Conservation (phyloP, 2,329 filamentous ascomycete species). For the Thermomyces lanuginosus region DNA sequence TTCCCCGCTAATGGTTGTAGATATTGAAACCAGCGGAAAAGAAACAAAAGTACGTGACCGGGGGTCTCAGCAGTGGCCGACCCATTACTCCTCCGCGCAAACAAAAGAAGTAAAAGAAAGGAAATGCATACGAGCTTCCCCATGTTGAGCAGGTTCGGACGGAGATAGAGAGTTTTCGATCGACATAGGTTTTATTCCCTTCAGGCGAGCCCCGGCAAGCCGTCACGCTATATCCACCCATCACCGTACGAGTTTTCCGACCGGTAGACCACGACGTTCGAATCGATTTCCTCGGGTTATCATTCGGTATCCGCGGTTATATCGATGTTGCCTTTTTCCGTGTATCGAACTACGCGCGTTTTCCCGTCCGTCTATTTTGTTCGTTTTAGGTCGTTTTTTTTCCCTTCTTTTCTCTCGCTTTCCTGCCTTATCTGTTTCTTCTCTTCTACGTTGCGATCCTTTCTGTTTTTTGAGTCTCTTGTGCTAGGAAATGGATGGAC, state of each 20-base stretch:
- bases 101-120: constrained; percentile 51
- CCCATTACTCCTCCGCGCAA: constrained; percentile 56
- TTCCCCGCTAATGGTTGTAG: constrained; percentile 30
- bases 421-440: constrained; percentile 1
- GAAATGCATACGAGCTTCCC: constrained; percentile 54
- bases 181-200: constrained; percentile 2
- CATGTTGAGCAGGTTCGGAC: constrained; percentile 80
- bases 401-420: constrained; percentile 1
- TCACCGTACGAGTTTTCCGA: constrained; percentile 1
- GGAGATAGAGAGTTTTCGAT: constrained; percentile 50
- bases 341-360: constrained; percentile 1
- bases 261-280: no score
- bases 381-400: constrained; percentile 6
- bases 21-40: constrained; percentile 99
- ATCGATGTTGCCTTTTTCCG: constrained; percentile 4
- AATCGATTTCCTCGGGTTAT: no score
- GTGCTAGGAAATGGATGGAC: constrained; percentile 1
- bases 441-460: constrained; percentile 1
- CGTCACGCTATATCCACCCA: constrained; percentile 2
- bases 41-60: constrained; percentile 99
- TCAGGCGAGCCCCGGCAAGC: no score
- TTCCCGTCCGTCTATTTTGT: constrained; percentile 9
- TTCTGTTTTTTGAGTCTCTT: constrained; percentile 8
- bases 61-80: constrained; percentile 53
- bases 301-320: no score